phyloP scores from a whole-genome alignment of 768 basidiomycete genomes.

The Calocybe cyanea region DNA sequence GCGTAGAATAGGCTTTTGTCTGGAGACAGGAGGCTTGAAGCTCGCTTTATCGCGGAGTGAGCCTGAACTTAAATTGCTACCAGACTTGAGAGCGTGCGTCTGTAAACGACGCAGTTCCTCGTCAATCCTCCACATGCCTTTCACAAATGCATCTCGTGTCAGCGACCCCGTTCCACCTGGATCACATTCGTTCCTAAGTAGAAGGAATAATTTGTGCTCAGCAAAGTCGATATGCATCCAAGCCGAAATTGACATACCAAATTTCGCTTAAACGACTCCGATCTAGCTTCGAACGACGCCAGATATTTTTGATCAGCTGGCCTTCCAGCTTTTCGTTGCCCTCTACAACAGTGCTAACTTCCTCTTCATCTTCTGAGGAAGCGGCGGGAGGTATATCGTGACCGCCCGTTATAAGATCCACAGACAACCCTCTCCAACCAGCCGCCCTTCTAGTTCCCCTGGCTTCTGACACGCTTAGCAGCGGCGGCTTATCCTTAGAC shows the following conservation, averaged over 20 bases:
- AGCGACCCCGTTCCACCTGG: slow-evolving; percentile 50
- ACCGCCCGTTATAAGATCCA: slow-evolving; percentile 57
- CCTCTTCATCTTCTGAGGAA: slow-evolving; percentile 17
- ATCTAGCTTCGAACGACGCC: slow-evolving; percentile 58
- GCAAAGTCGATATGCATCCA: background rate
- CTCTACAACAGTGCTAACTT: slow-evolving; percentile 30
- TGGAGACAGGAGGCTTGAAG: slow-evolving; percentile 16
- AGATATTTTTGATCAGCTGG: slow-evolving; percentile 52
- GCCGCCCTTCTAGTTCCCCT: slow-evolving; percentile 53
- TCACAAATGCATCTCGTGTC: slow-evolving; percentile 61
- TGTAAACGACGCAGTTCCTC: slow-evolving; percentile 72
- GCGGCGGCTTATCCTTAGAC: slow-evolving; percentile 27
- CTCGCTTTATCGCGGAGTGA: slow-evolving; percentile 18
- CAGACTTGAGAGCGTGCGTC: slow-evolving; percentile 30
- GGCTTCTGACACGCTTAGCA: slow-evolving; percentile 32
- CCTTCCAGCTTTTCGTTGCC: slow-evolving; percentile 53
- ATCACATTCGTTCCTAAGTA: slow-evolving; percentile 70
- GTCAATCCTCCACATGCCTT: slow-evolving; percentile 86
- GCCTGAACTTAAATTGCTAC: slow-evolving; percentile 20
- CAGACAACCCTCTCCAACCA: slow-evolving; percentile 72
- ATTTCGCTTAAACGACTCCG: slow-evolving; percentile 52
- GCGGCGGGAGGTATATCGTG: slow-evolving; percentile 13
- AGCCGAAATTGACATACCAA: slow-evolving; percentile 45
- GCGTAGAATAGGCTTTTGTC: slow-evolving; percentile 26
- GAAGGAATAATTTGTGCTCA: too few species aligned